phyloP scores from a whole-genome alignment of 2,329 filamentous ascomycete genomes.

The Alternaria sp. region DNA sequence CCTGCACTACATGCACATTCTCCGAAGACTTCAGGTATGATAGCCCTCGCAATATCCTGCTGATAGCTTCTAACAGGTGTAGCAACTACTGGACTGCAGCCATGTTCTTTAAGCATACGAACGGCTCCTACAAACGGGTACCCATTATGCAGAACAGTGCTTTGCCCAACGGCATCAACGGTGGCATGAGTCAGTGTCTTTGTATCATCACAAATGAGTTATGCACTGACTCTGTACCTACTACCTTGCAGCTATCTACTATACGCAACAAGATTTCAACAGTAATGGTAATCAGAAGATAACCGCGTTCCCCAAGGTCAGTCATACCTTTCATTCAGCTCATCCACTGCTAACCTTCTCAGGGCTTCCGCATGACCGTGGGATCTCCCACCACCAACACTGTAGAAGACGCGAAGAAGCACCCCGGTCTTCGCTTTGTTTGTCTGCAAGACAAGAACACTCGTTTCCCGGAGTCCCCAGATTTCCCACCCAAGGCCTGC shows the following conservation, averaged over 20 bases:
- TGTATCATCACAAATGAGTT: background rate
- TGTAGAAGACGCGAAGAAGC: constrained; percentile 15
- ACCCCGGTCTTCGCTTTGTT: constrained; percentile 10
- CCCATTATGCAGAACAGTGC: constrained; percentile 30
- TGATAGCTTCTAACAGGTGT: background rate
- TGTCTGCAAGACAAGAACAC: constrained; percentile 36
- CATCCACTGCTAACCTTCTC: background rate
- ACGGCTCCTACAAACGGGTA: constrained; percentile 41
- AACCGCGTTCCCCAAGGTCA: constrained; percentile 36
- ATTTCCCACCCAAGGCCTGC: constrained; percentile 16
- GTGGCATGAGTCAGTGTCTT: constrained; percentile 34
- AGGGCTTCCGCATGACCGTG: constrained; percentile 48
- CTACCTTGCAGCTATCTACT: constrained; percentile 31
- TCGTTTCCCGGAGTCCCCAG: constrained; percentile 18
- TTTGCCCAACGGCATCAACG: constrained; percentile 32
- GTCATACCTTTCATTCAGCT: background rate
- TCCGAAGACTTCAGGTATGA: constrained; percentile 28
- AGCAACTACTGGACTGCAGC: constrained; percentile 44
- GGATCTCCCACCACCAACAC: constrained; percentile 39
- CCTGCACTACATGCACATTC: constrained; percentile 31
- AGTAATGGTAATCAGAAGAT: constrained; percentile 35
- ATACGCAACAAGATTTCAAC: constrained; percentile 48
- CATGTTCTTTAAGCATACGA: constrained; percentile 41
- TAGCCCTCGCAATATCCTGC: background rate
- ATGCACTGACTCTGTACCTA: background rate